Evolutionary conservation across 306 rosid genomes (phyloP).

Genomic region (Sechiopsis laciniata): DNA sequence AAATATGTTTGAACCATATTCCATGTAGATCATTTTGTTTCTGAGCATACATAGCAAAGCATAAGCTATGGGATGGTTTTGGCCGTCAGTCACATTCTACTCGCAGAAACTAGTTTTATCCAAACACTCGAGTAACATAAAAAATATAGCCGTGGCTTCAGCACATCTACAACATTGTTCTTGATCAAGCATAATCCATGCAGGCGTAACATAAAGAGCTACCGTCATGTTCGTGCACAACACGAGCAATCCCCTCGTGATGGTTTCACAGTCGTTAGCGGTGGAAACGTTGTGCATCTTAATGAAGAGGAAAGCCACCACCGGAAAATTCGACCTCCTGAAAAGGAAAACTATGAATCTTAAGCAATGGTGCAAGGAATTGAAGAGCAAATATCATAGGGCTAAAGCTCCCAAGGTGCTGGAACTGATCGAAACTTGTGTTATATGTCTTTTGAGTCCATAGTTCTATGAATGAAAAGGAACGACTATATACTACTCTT

Average conservation of each 20-base stretch:
- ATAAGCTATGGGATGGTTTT: background rate
- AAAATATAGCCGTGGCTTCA: background rate
- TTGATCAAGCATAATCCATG: conserved; percentile 10
- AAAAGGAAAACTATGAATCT: conserved; percentile 9
- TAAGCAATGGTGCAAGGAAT: background rate
- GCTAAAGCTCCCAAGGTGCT: background rate
- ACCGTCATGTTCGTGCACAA: background rate
- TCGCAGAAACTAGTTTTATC: background rate
- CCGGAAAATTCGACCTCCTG: conserved; percentile 58
- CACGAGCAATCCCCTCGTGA: background rate
- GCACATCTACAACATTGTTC: conserved; percentile 3
- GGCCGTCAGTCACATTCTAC: conserved; percentile 7
- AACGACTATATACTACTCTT: background rate
- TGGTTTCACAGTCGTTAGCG: background rate
- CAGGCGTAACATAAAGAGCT: background rate
- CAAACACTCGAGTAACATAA: background rate
- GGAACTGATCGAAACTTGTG: background rate
- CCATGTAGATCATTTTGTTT: background rate
- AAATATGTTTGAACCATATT: background rate
- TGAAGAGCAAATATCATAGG: background rate
- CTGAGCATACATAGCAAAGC: background rate
- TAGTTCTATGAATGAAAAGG: background rate
- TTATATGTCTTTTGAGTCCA: background rate
- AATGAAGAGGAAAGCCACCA: conserved; percentile 38
- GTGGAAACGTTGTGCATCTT: background rate